phyloP scores from a whole-genome alignment of 2,329 filamentous ascomycete species.

The Fusarium illudens region DNA sequence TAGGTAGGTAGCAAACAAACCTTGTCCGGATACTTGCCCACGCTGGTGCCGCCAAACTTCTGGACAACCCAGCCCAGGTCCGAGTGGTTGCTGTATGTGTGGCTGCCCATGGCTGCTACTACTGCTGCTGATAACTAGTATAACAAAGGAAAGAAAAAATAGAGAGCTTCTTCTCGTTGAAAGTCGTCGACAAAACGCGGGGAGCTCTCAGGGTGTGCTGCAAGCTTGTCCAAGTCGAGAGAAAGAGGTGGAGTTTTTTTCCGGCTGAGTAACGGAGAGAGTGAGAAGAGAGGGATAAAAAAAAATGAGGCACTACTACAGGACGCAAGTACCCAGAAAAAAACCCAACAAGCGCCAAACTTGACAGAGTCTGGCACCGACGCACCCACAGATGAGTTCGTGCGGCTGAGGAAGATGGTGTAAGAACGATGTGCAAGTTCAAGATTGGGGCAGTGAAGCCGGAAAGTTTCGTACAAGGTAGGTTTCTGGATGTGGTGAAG shows the following conservation, averaged over 20 bases:
- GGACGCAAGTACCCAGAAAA: neutral
- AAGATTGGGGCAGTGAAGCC: neutral
- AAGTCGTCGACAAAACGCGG: neutral
- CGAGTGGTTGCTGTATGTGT: conserved; percentile 47
- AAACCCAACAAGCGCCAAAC: conserved; percentile 30
- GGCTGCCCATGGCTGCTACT: conserved; percentile 45
- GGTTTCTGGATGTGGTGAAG: conserved; percentile 11
- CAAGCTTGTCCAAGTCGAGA: neutral
- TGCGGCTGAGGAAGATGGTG: neutral
- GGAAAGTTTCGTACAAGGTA: neutral
- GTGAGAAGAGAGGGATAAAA: neutral
- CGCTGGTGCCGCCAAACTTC: conserved; percentile 94
- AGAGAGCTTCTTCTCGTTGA: neutral
- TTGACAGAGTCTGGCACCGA: neutral
- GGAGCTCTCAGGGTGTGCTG: neutral
- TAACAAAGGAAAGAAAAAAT: neutral
- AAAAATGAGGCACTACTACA: conserved; percentile 34
- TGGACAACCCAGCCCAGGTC: conserved; percentile 81
- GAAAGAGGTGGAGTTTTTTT: conserved; percentile 30
- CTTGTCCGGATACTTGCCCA: conserved; percentile 89
- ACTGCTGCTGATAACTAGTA: neutral
- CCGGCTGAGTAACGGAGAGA: conserved; percentile 34
- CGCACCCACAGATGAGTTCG: neutral
- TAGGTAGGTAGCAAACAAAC: conserved; percentile 53
- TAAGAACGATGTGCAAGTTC: neutral